Base-by-base conservation (phyloP, 495 filamentous ascomycete species). In the Mycothermus thermophilus region DNA sequence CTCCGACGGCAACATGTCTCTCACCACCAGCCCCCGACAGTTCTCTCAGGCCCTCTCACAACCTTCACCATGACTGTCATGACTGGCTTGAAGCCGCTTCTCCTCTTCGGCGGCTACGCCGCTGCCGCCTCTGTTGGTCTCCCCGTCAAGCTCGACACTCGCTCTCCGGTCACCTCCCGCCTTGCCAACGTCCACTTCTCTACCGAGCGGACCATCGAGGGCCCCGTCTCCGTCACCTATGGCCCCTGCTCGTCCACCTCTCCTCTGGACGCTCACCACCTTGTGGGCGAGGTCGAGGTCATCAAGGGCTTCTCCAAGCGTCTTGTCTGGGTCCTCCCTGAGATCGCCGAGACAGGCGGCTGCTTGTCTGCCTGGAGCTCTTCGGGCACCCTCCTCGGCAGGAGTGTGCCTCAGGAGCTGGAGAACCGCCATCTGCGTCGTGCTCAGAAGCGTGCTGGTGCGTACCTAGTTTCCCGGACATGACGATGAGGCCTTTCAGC, bases 291-390 rank as follows among this genome's bases (percentile, higher is more conserved):
- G 13, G 37, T 42, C 15, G 30, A 41, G 4, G 44, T 24, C n/a
- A 41, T 17, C 22, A 44, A 5, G 37, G 32, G 27, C 11, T 39
- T 28, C 31, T 33, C 8, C 41, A 59, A 25, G 44, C 51, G 63
- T 21, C 43, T 74, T 8, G 64, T 76, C 12, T 76, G 72, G 72
- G 34, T 70, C 24, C 46, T 72, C 6, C 71, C 71, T 0, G 56
- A 60, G n/a, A 47, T 63, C 34, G 52, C 55, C 3, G 40, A 41
- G 18, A 42, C 51, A 10, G 47, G 43, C 16, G 69, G 69, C 8
- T 76, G 72, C 44, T 52, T 76, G 30, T 62, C 67, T 19, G 72
- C 71, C 5, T 76, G 62, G 66, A 47, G 55, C 40, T 42, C 45
- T 4, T 38, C 42, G 18, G 52, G 50, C 6, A 20, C 20, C 1